Percentiles rank a stretch among this genome's conserved stretches.
phyloP scores from a whole-genome alignment of 2,329 filamentous ascomycete genomes.

The Metarhizium sp. region DNA sequence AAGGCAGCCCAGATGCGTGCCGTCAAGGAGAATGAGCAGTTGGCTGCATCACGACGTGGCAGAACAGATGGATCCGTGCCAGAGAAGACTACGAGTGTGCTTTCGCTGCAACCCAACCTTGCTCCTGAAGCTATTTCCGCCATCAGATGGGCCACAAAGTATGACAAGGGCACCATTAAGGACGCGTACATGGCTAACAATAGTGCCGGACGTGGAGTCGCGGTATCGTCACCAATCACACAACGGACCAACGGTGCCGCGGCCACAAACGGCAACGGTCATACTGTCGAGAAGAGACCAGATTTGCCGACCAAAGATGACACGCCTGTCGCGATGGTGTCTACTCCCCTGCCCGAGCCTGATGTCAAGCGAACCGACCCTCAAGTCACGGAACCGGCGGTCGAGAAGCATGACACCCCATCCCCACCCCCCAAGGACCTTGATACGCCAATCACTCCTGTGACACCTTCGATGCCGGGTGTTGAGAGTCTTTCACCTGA shows the following conservation, averaged over 20 bases:
- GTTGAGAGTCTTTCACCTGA: neutral
- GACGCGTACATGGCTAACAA: slow-evolving; percentile 75
- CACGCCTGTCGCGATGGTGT: slow-evolving; percentile 5
- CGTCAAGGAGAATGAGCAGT: slow-evolving; percentile 52
- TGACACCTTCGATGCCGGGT: neutral
- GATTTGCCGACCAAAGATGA: slow-evolving; percentile 33
- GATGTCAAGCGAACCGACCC: neutral
- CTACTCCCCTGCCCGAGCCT: neutral
- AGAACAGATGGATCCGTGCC: slow-evolving; percentile 48
- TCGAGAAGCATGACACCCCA: neutral
- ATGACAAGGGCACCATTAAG: slow-evolving; percentile 81
- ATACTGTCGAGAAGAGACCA: slow-evolving; percentile 9
- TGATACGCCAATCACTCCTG: neutral
- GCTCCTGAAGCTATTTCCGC: slow-evolving; percentile 82
- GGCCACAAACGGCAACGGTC: slow-evolving; percentile 4
- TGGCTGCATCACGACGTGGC: slow-evolving; percentile 36
- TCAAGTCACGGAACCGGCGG: neutral
- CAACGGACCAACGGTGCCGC: slow-evolving; percentile 20
- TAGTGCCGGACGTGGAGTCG: slow-evolving; percentile 58
- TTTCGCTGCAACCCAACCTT: slow-evolving; percentile 79
- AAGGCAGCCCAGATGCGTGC: slow-evolving; percentile 78
- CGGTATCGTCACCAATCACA: slow-evolving; percentile 23
- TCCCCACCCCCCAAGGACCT: slow-evolving; percentile 16
- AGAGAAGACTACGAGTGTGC: slow-evolving; percentile 78
- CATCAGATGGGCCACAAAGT: slow-evolving; percentile 94